Percentiles rank a stretch among this genome's conserved stretches.
phyloP scores from a whole-genome alignment of 805 yeast species.

The Cyberlindnera galapagoensis region DNA sequence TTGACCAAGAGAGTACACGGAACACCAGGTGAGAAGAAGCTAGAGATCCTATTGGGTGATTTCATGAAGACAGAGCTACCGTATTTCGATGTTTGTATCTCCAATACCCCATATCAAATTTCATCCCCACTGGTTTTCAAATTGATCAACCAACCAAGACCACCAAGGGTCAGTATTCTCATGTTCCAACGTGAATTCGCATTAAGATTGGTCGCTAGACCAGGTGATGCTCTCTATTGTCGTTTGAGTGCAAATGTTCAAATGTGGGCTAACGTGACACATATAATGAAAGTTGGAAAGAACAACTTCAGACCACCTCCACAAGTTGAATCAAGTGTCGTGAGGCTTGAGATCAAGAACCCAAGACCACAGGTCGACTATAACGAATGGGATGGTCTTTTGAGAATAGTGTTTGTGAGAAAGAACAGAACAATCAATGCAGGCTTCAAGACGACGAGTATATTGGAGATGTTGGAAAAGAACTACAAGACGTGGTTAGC shows the following conservation, averaged over 20 bases:
- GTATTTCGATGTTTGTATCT: constrained; percentile 90
- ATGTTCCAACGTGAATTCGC: constrained; percentile 99
- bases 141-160: constrained; percentile 80
- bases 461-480: constrained; percentile 74
- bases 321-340: constrained; percentile 95
- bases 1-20: constrained; percentile 96
- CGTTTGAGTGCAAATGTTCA: constrained; percentile 94
- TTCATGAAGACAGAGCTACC: constrained; percentile 94
- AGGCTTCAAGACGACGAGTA: constrained; percentile 79
- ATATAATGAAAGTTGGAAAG: constrained; percentile 96
- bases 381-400: constrained; percentile 94
- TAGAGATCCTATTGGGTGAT: constrained; percentile 90
- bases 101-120: constrained; percentile 96
- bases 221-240: constrained; percentile 93
- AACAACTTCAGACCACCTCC: constrained; percentile 98
- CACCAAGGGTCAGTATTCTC: constrained; percentile 90
- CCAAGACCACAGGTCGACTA: constrained; percentile 95
- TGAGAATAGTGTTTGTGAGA: constrained; percentile 86
- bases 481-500: constrained; percentile 77
- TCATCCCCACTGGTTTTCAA: constrained; percentile 95
- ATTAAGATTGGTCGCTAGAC: constrained; percentile 83
- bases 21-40: constrained; percentile 85
- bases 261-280: constrained; percentile 99
- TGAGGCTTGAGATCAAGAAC: constrained; percentile 80
- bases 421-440: constrained; percentile 91